phyloP scores from a whole-genome alignment of 768 basidiomycete species.

The Agaricus bisporus region DNA sequence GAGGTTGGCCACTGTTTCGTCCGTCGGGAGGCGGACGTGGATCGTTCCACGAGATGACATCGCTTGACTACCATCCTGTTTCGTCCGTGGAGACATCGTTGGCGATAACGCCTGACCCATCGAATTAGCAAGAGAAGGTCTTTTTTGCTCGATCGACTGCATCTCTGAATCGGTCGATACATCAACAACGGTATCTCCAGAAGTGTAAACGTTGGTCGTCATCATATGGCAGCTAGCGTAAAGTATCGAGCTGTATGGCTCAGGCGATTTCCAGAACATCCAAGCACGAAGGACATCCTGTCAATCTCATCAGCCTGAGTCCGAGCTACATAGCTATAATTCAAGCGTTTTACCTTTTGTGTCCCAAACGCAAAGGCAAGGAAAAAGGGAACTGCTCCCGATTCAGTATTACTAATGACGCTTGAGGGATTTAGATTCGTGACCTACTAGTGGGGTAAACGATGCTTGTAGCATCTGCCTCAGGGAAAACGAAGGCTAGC shows the following conservation, averaged over 20 bases:
- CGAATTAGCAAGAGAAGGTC: too few relatives aligned
- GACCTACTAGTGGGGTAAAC: background rate
- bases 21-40: background rate
- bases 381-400: slow-evolving; percentile 1
- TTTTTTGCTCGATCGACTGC: background rate
- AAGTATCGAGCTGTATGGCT: background rate
- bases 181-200: background rate
- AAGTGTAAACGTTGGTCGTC: slow-evolving; percentile 1
- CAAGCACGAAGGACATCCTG: slow-evolving; percentile 8
- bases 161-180: background rate
- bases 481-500: background rate
- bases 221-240: background rate
- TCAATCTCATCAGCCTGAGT: background rate
- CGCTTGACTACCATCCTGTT: background rate
- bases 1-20: too few relatives aligned
- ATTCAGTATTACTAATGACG: background rate
- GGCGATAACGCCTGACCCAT: background rate
- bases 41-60: background rate
- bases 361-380: slow-evolving; percentile 5
- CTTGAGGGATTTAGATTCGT: background rate
- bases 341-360: slow-evolving; percentile 1
- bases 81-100: background rate
- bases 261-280: background rate
- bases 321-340: background rate
- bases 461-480: background rate